Evolutionary conservation across 2,329 filamentous ascomycete species (phyloP).

Genomic region (Hortaea werneckii): DNA sequence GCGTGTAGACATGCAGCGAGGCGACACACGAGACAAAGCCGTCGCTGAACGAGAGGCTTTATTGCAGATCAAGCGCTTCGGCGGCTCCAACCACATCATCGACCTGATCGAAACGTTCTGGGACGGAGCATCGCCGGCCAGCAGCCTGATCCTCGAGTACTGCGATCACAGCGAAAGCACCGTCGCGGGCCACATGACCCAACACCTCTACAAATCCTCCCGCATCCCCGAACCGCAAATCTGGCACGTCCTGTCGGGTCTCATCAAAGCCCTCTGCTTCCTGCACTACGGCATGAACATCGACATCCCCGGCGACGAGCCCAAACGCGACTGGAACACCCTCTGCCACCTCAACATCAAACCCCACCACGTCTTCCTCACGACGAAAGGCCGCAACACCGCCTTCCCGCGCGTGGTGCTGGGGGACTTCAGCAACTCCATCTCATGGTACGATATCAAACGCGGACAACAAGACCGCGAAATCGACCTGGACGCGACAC

Average conservation of each 20-base stretch:
- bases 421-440: conserved; percentile 12
- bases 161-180: conserved; percentile 13
- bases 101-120: conserved; percentile 7
- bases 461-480: not conserved
- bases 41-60: conserved; percentile 8
- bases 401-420: conserved; percentile 7
- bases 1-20: conserved; percentile 1
- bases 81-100: conserved; percentile 5
- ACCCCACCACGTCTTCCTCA: conserved; percentile 9
- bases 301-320: not conserved
- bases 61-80: conserved; percentile 5
- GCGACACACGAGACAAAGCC: not conserved
- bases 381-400: not conserved
- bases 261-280: conserved; percentile 8
- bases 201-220: not conserved
- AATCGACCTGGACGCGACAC: conserved; percentile 4
- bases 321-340: conserved; percentile 8
- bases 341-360: conserved; percentile 14
- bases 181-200: conserved; percentile 8
- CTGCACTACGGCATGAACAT: conserved; percentile 24
- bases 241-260: conserved; percentile 10
- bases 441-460: conserved; percentile 6
- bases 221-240: conserved; percentile 4
- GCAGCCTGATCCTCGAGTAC: conserved; percentile 11
- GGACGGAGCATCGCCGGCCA: not conserved